These are phyloP conservation scores for Papilionanthe hybrid DNA, from an alignment of 116 monocot species.

Conservation along the genomic window DNA sequence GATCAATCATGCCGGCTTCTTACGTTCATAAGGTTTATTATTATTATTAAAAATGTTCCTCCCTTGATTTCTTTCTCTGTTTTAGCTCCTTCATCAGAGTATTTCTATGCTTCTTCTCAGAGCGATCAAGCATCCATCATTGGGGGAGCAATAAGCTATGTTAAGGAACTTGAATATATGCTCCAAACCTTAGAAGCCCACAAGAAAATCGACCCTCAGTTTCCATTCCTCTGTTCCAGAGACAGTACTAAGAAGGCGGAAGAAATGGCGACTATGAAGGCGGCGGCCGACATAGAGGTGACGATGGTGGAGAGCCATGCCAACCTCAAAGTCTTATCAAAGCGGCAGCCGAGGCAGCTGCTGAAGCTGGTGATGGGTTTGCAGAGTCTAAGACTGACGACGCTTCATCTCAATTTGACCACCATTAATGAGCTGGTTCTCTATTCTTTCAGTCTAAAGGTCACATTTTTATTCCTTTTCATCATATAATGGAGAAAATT, in stretches of 20 bases:
- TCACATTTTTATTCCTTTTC: background rate
- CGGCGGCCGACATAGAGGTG: conserved; percentile 37
- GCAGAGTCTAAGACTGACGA: conserved; percentile 23
- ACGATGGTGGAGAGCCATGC: conserved; percentile 58
- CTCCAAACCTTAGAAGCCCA: conserved; percentile 47
- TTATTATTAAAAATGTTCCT: background rate
- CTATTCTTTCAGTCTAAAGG: conserved; percentile 55
- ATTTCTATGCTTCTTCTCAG: conserved; percentile 2
- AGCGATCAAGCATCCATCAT: conserved; percentile 33
- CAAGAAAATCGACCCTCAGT: conserved; percentile 15
- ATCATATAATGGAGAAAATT: background rate
- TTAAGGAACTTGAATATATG: conserved; percentile 24
- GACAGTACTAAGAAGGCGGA: background rate
- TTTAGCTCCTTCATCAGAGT: background rate
- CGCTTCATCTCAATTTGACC: conserved; percentile 44
- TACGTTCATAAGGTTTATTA: conserved; percentile 58
- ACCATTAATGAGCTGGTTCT: conserved; percentile 26
- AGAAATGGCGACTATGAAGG: background rate
- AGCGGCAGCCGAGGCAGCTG: conserved; percentile 10
- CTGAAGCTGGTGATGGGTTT: conserved; percentile 17
- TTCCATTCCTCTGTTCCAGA: conserved; percentile 14
- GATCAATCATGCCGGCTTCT: conserved; percentile 63
- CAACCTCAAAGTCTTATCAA: conserved; percentile 31
- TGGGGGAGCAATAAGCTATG: conserved; percentile 30
- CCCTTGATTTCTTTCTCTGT: background rate